These are phyloP conservation scores for Lentinula sp. DNA, from an alignment of 768 basidiomycete species.

Conservation along the genomic window DNA sequence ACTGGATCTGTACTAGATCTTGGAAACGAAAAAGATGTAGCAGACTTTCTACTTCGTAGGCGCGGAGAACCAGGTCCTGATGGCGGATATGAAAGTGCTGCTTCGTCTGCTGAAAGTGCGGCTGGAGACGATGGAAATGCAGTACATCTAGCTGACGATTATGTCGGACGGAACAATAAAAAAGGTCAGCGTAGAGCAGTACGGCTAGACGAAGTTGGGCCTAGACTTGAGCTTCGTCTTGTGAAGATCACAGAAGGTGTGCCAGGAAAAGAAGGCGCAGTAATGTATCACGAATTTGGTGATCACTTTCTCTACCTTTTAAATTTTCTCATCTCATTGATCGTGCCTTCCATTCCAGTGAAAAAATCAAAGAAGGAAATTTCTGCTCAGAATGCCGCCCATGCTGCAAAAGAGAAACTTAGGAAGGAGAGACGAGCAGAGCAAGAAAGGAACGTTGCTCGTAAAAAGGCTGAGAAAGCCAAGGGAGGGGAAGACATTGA, in stretches of 20 bases:
- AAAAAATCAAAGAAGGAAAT: conserved; percentile 83
- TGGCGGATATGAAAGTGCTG: conserved; percentile 73
- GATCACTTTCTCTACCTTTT: conserved; percentile 21
- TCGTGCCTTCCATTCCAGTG: conserved; percentile 39
- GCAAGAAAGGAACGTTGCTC: conserved; percentile 85
- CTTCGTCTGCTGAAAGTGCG: conserved; percentile 74
- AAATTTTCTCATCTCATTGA: neutral
- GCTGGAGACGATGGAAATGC: conserved; percentile 84
- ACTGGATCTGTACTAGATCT: conserved; percentile 60
- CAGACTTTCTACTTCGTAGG: conserved; percentile 84
- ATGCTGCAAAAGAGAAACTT: conserved; percentile 71
- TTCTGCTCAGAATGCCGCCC: conserved; percentile 59
- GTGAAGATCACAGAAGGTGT: conserved; percentile 94
- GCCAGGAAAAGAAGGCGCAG: conserved; percentile 88
- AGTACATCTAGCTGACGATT: conserved; percentile 84
- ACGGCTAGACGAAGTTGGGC: conserved; percentile 88
- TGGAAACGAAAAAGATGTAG: conserved; percentile 87
- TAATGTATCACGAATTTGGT: conserved; percentile 95
- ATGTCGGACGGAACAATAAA: conserved; percentile 91
- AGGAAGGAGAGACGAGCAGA: conserved; percentile 78
- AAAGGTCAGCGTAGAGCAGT: conserved; percentile 90
- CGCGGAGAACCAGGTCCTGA: conserved; percentile 56
- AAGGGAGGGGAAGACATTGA: conserved; percentile 16
- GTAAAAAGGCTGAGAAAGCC: conserved; percentile 55
- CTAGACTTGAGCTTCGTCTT: conserved; percentile 87